A percentile compares a stretch with the other conserved stretches of the same genome.
Conservation (phyloP, 257 asterid species). For the Nicotiana sylvestris region DNA sequence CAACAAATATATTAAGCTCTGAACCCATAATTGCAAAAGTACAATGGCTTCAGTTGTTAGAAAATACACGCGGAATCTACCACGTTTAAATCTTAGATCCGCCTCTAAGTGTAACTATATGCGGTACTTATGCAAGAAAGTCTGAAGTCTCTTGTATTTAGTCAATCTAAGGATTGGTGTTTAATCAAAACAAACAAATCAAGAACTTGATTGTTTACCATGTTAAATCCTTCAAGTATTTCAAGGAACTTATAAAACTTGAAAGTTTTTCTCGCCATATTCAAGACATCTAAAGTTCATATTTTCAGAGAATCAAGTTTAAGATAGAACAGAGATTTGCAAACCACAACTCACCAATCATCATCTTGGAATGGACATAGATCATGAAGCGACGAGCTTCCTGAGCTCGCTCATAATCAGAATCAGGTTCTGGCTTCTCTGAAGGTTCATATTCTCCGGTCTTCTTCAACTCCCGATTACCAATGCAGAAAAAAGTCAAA, state of each 20-base stretch:
- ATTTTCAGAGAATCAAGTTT: background rate
- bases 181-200: background rate
- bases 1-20: background rate
- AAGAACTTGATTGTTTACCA: background rate
- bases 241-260: background rate
- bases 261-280: background rate
- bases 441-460: slow-evolving; percentile 71
- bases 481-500: slow-evolving; percentile 76
- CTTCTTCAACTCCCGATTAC: slow-evolving; percentile 73
- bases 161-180: background rate
- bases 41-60: background rate
- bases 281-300: background rate
- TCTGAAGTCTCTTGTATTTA: background rate
- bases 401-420: slow-evolving; percentile 67
- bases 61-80: background rate
- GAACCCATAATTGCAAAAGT: background rate
- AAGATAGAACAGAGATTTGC: background rate
- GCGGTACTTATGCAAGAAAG: background rate
- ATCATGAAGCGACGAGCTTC: slow-evolving; percentile 87
- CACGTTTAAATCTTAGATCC: background rate
- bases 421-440: slow-evolving; percentile 63
- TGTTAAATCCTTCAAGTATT: background rate
- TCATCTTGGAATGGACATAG: slow-evolving; percentile 90
- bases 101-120: background rate
- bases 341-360: slow-evolving; percentile 51